Base-by-base conservation (phyloP, 129 eudicot species). In the Solidago caesia region DNA sequence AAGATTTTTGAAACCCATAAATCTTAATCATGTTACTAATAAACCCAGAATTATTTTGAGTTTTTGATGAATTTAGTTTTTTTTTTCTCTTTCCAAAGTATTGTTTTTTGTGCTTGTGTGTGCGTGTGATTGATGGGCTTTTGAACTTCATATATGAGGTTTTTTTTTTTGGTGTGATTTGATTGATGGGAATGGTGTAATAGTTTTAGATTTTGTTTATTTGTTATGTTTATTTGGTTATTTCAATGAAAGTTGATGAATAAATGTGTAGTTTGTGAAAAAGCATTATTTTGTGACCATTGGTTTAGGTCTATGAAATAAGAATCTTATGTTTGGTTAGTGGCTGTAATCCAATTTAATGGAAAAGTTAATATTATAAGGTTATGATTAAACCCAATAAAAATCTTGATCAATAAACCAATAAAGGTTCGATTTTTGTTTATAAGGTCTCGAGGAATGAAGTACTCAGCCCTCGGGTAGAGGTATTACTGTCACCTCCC, bases 1-100 rank as follows among this genome's bases (percentile, higher is more conserved):
- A 65, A 69, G 71, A 77, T 69, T 67, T 49, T 70, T 52, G 67
- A 55, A 63, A 70, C 77, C 72, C 68, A 11, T 13, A 15, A 65
- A 25, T 72, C 42, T 58, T 58, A 33, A 0, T 43, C 25, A 72
- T 57, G 9, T 9, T 58, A 44, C 53, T 27, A 58, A 44, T n/a
- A 43, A 72, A 25, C 53, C 5, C 45, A 49, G 74, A 13, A 29
- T 53, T 39, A 4, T 57, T 14, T 76, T 59, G 9, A 27, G 58
- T 46, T 58, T 56, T 16, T 74, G 48, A 11, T 55, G 52, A 47
- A 33, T 65, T 65, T 66, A 5, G 69, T 44, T 59, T 7, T 26
- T 72, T 27, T 51, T 70, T 39, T 12, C 48, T 33, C 2, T 46
- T 52, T 10, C 0, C n/a, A 6, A 26, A 7, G 4, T 27, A 29